These are phyloP conservation scores for Coelastrella sp. DNA, from an alignment of 139 green algal genomes.

Conservation along the genomic window DNA sequence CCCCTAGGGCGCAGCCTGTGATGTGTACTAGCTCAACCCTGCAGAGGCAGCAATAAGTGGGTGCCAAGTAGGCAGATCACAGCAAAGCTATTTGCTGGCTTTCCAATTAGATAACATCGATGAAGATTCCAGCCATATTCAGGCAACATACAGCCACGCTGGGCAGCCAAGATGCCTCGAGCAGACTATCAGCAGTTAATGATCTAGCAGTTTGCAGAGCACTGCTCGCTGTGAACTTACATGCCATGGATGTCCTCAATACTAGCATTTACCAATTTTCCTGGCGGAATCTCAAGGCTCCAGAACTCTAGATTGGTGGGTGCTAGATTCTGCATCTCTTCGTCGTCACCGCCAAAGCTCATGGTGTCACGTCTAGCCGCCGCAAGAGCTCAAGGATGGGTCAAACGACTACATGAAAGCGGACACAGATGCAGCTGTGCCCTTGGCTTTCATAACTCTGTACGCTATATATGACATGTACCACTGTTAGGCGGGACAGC, in stretches of 20 bases:
- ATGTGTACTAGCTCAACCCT: slow-evolving; percentile 43
- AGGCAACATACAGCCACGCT: neutral
- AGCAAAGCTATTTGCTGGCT: neutral
- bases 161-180: neutral
- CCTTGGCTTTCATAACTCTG: too few relatives aligned
- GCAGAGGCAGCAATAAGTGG: neutral
- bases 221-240: neutral
- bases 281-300: slow-evolving; percentile 19
- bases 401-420: too few relatives aligned
- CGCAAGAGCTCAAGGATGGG: neutral
- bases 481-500: too few relatives aligned
- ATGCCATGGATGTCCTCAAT: slow-evolving; percentile 3
- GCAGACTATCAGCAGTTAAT: neutral
- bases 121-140: too few relatives aligned
- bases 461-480: too few relatives aligned
- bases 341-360: slow-evolving; percentile 3
- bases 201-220: neutral
- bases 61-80: neutral
- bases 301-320: slow-evolving; percentile 35
- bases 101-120: too few relatives aligned
- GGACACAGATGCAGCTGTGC: too few relatives aligned
- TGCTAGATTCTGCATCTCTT: slow-evolving; percentile 1
- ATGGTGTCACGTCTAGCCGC: neutral
- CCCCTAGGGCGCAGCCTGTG: slow-evolving; percentile 33
- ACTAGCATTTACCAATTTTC: slow-evolving; percentile 3